Base-by-base conservation (phyloP, 2,329 filamentous ascomycete species). In the Orbilia quercus region DNA sequence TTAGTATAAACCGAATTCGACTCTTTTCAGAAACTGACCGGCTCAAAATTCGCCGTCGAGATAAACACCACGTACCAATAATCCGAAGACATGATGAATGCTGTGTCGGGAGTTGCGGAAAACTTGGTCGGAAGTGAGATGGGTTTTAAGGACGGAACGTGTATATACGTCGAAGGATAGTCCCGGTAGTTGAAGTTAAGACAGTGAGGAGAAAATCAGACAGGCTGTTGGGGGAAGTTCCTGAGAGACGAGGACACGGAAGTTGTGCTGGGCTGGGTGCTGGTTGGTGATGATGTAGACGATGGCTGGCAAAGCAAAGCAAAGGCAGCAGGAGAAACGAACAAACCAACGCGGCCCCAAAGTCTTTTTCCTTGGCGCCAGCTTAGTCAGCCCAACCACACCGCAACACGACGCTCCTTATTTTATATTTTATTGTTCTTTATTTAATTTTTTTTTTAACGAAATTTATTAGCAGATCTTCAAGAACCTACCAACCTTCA, bases 81-180 rank as follows among this genome's bases (percentile, higher is more conserved):
- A 85, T 93, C 90, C 80, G 89, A 84, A 82, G 88, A 83, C 91
- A 95, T 94, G 80, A 83, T 89, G 85, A 55, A 65, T 63, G 57
- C 64, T 58, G 63, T 74, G 53, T 66, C 69, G 69, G 69, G 69
- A 73, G 69, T 73, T 73, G 38, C 34, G 54, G 57, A 38, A 74
- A 74, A 74, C 60, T 74, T 63, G 54, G 50, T 67, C 60, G 55
- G 58, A 63, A 58, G 55, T 12, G 4, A 22, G 50, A 20, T 6
- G n/a, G n/a, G n/a, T n/a, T n/a, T n/a, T 22, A 53, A 50, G 38
- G 16, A 22, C 5, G 22, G 25, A 66, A 50, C 42, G 53, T 51
- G 54, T 66, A 66, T 73, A 73, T 60, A 62, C 23, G 22, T 42
- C 38, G 38, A 40, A 6, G n/a, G 16, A 34, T 34, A 14, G 4